Conservation (phyloP, 2,329 filamentous ascomycete genomes). For the Fusarium mexicanum region DNA sequence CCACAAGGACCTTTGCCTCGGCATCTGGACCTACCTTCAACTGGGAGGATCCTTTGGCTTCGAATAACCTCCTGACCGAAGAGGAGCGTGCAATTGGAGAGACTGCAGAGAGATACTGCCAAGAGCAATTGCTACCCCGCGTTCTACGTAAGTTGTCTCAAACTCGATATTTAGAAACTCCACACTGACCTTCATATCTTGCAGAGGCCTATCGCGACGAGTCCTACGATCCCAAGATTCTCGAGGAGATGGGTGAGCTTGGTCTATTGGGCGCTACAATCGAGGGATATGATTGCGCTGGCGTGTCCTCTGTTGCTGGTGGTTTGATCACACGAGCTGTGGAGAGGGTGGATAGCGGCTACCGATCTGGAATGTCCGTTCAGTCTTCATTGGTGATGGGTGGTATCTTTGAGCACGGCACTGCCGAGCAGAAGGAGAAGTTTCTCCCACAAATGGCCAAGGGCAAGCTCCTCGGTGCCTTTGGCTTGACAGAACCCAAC, state of each 20-base stretch:
- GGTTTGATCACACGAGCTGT: conserved; percentile 91
- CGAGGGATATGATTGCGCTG: conserved; percentile 87
- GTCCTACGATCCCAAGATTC: conserved; percentile 84
- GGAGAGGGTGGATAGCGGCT: conserved; percentile 90
- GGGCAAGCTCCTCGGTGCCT: conserved; percentile 84
- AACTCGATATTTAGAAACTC: not conserved
- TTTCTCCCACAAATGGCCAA: conserved; percentile 84
- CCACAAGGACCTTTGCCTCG: conserved; percentile 50
- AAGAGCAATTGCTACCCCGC: conserved; percentile 85
- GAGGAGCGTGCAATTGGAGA: conserved; percentile 92
- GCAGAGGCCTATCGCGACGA: conserved; percentile 86
- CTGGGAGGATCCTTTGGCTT: conserved; percentile 89
- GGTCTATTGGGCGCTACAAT: conserved; percentile 90
- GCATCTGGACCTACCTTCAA: conserved; percentile 67
- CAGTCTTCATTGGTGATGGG: conserved; percentile 95
- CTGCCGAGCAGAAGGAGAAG: conserved; percentile 86
- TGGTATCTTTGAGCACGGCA: conserved; percentile 87
- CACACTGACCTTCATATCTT: conserved; percentile 8
- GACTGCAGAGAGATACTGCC: conserved; percentile 92
- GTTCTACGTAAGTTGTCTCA: conserved; percentile 73
- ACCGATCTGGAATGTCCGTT: conserved; percentile 92
- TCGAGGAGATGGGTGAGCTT: conserved; percentile 91
- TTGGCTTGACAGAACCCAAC: conserved; percentile 91
- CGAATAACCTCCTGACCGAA: conserved; percentile 81
- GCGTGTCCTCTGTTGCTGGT: conserved; percentile 86